A percentile compares a stretch with the other conserved stretches of the same genome.
Conservation (phyloP, 169 alveolate species). For the Plasmodium knowlesi region DNA sequence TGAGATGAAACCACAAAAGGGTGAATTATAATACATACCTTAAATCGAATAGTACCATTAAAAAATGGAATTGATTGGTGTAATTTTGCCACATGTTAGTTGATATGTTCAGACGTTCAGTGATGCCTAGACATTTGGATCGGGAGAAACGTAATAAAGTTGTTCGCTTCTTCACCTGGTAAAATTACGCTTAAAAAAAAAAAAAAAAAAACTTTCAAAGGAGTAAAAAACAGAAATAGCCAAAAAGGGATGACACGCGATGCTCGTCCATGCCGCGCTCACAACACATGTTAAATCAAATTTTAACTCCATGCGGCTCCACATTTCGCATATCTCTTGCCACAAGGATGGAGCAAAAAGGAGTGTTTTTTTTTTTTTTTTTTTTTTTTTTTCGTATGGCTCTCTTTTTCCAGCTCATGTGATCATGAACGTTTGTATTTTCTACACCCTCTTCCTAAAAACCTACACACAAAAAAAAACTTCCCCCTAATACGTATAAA, state of each 20-base stretch:
- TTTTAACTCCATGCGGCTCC: not conserved
- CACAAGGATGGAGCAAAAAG: not conserved
- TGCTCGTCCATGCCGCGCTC: not conserved
- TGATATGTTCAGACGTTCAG: not conserved
- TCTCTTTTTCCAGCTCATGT: not conserved
- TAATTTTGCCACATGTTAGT: not conserved
- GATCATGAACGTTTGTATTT: not conserved
- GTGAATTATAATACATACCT: not conserved
- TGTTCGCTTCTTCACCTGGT: not conserved
- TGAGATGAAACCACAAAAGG: not conserved
- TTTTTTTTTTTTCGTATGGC: not conserved
- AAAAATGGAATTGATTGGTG: not conserved
- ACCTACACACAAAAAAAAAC: not conserved
- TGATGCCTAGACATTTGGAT: not conserved
- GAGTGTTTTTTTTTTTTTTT: not conserved
- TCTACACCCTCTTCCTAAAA: not conserved
- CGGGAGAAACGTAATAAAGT: not conserved
- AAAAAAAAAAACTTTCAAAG: not conserved
- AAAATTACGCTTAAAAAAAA: not conserved
- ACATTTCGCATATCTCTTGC: not conserved
- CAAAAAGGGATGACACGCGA: not conserved
- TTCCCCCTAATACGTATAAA: constrained; percentile 30
- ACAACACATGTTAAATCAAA: not conserved
- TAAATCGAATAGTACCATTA: not conserved
- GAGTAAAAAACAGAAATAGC: not conserved